Conservation (phyloP, 176 grass and related monocot species). For the Avena atlantica region DNA sequence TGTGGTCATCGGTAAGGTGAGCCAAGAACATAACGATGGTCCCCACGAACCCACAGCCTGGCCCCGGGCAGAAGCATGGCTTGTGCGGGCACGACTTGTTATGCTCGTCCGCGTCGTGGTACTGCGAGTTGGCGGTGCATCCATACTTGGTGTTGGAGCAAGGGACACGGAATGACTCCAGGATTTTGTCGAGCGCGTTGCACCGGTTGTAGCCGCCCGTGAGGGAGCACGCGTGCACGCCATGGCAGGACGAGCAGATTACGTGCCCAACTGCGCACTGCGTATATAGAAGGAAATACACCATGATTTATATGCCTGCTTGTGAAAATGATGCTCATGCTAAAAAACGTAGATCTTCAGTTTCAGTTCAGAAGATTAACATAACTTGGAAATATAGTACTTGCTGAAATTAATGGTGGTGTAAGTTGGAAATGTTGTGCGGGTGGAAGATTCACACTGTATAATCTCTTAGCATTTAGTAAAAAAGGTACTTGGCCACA, state of each 20-base stretch:
- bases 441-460: neutral
- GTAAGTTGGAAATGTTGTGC: neutral
- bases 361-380: neutral
- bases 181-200: neutral
- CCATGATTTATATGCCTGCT: neutral
- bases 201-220: slow-evolving; percentile 2
- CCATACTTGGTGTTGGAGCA: neutral
- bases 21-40: neutral
- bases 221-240: neutral
- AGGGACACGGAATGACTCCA: neutral
- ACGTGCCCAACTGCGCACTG: neutral
- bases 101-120: neutral
- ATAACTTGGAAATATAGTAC: too few relatives aligned
- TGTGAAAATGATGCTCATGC: neutral
- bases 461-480: too few relatives aligned
- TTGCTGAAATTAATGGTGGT: neutral
- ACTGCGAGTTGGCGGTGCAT: neutral
- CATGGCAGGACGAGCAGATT: neutral
- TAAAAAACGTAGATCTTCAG: neutral
- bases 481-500: neutral
- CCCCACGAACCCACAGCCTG: neutral
- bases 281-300: neutral
- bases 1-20: neutral
- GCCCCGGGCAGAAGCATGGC: neutral
- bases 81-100: neutral